Evolutionary conservation across 352 stramenopile species (phyloP), one percentile per base, ranked within the genome.

Genomic region (Globisporangium barbulae): DNA sequence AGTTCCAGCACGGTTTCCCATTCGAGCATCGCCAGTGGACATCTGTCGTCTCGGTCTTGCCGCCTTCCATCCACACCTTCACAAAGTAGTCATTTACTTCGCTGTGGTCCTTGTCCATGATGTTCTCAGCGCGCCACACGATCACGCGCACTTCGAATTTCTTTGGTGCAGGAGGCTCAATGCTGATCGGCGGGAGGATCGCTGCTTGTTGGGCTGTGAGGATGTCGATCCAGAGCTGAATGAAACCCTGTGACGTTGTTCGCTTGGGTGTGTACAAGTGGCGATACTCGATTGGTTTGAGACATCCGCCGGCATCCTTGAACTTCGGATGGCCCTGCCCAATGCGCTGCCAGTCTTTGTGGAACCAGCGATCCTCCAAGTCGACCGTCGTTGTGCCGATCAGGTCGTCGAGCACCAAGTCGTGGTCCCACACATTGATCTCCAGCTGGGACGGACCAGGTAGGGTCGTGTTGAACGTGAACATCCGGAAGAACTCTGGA

Each of bases 281-380:
- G 0, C 92, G 88, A 59, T 94, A 84, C 66, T 98, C 92, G 21
- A 98, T 83, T 0, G 91, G 93, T 71, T 98, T 97, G 37, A 89
- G 69, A 2, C 65, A 76, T 0, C 66, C 64, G 1, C 65, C 61
- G 0, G 54, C 68, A 1, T 64, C 54, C 1, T 66, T 30, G 6
- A 85, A 35, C 9, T 67, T 71, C 17, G 52, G 53, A 4, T 80
- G 60, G 45, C 56, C 55, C 5, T 72, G 56, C 17, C 81, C 68
- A 63, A 90, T 73, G 15, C 75, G 68, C 33, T 97, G 88, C 89
- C 90, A 97, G 21, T 89, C 78, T 7, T 78, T 74, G 63, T 97
- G 86, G 65, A 97, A 98, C 93, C 92, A 98, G 22, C 93, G 76
- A 42, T 98, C 93, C 65, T 98, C 93, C 4, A 98, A 70, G 50